Base-by-base conservation (phyloP, 495 filamentous ascomycete genomes). In the Thermochaetoides thermophila region DNA sequence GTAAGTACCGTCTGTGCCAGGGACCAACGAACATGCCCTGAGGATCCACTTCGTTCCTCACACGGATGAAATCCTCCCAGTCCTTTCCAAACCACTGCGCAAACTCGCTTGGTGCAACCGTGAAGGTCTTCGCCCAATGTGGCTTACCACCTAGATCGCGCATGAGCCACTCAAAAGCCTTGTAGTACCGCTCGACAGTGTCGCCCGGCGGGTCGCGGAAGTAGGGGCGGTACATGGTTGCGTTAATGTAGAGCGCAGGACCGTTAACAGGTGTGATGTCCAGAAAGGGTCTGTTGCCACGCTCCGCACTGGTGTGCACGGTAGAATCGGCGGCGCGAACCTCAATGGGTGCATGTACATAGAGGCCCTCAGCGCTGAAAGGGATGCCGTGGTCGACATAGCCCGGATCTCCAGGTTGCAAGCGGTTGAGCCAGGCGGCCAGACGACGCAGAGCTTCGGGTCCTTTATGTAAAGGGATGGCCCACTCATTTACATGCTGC, bases 401-500 rank as follows among this genome's bases (percentile, higher is more conserved):
- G 28, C 63, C 59, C 9, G 60, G 52, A 36, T 73, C 67, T 13
- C 50, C 44, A 13, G 64, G 55, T 15, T 55, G 38, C 11, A 70
- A 59, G n/a, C 63, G 60, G 43, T 87, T 70, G 30, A 97, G 60
- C 89, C 89, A 97, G 18, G 79, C 74, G 17, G 74, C 76, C 13
- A 97, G 67, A 17, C 89, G 77, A 17, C 57, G 68, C 18, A 97
- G 74, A 3, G 86, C 84, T 53, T 93, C 87, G 12, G 89, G 89
- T 0, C 91, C 89, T 39, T 80, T 76, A 42, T 73, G 57, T n/a
- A 97, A 59, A 5, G 89, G 89, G 30, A 97, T 69, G 4, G 87
- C 86, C 89, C 89, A 97, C 51, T 97, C 89, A 51, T 97, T 93
- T 28, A 97, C 89, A 45, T 84, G 91, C 52, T 97, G 89, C 14